phyloP scores from a whole-genome alignment of 805 yeast species.

The Saccharomycopsis sp. region DNA sequence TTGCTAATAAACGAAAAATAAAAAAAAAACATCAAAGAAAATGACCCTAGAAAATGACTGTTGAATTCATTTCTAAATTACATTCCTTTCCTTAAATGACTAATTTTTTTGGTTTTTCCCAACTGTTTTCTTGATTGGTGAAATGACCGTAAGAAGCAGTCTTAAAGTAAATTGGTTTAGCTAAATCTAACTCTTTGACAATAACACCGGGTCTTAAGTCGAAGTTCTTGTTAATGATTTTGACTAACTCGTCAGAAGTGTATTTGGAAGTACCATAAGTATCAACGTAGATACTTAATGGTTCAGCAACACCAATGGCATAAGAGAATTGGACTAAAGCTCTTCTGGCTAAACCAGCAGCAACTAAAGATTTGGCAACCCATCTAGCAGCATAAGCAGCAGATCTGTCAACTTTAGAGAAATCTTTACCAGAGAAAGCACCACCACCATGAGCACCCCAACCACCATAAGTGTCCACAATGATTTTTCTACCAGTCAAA shows the following conservation, averaged over 20 bases:
- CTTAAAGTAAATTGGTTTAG: conserved; percentile 98
- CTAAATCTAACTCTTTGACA: conserved; percentile 92
- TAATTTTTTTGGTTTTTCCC: conserved; percentile 94
- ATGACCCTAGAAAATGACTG: too few species aligned
- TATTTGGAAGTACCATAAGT: conserved; percentile 95
- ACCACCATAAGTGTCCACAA: conserved; percentile 99
- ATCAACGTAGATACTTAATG: conserved; percentile 94
- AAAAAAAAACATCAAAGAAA: too few species aligned
- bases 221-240: conserved; percentile 85
- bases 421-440: conserved; percentile 99
- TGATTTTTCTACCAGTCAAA: conserved; percentile 98
- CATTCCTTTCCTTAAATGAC: conserved; percentile 24
- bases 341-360: conserved; percentile 93
- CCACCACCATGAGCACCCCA: conserved; percentile 99
- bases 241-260: conserved; percentile 83
- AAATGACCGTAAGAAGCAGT: conserved; percentile 99
- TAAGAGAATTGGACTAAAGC: conserved; percentile 97
- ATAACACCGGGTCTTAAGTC: conserved; percentile 99
- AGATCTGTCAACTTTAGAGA: conserved; percentile 98
- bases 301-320: conserved; percentile 99
- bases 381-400: conserved; percentile 99
- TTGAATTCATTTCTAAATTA: too few species aligned
- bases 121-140: conserved; percentile 96
- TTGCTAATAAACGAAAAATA: too few species aligned
- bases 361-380: conserved; percentile 97